These are phyloP conservation scores for Chaetothyriales sp. DNA, from an alignment of 2,329 filamentous ascomycete genomes.

Conservation along the genomic window DNA sequence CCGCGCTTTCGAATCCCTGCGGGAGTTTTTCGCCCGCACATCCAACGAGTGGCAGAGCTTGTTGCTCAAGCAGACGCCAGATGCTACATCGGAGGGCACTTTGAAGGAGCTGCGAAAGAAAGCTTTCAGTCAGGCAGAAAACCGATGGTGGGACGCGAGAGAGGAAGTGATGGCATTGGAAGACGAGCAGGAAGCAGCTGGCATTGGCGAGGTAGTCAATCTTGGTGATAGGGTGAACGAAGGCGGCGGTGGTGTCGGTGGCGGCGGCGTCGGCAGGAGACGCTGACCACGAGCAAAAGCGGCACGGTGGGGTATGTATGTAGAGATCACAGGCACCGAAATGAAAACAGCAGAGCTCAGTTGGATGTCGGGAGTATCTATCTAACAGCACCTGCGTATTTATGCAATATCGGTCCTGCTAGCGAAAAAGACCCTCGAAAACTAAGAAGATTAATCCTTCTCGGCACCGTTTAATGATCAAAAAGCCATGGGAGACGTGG, in stretches of 20 bases:
- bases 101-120: conserved; percentile 87
- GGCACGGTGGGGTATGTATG: neutral
- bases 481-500: conserved; percentile 52
- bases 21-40: conserved; percentile 84
- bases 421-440: conserved; percentile 84
- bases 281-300: neutral
- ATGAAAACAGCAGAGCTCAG: too few relatives aligned
- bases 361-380: conserved; percentile 73
- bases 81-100: conserved; percentile 44
- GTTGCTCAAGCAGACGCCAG: conserved; percentile 59
- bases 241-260: conserved; percentile 23
- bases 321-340: too few relatives aligned
- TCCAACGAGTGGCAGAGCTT: conserved; percentile 85
- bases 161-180: conserved; percentile 86
- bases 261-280: neutral
- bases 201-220: conserved; percentile 87
- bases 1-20: conserved; percentile 73
- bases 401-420: conserved; percentile 66
- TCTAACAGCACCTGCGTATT: conserved; percentile 84
- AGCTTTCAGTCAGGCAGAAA: conserved; percentile 81
- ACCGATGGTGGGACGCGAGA: conserved; percentile 97
- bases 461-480: conserved; percentile 90
- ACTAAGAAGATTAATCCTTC: conserved; percentile 40
- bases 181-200: conserved; percentile 89
- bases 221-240: conserved; percentile 56